Conservation (phyloP, 768 basidiomycete genomes). For the Pseudohyphozyma bogoriensis region DNA sequence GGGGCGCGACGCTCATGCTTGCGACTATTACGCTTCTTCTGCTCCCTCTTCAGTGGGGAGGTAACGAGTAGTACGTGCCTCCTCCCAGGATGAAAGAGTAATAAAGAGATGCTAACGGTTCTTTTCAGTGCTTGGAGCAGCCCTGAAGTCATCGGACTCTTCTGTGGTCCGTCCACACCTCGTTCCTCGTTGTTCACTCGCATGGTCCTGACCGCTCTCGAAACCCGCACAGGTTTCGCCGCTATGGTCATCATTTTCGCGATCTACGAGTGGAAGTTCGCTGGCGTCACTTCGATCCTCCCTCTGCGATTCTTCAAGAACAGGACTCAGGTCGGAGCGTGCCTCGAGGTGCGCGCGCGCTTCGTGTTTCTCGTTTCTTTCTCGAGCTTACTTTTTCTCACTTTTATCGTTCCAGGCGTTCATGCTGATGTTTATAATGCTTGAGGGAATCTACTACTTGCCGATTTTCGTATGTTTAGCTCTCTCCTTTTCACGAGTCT, state of each 20-base stretch:
- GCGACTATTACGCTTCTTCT: constrained; percentile 41
- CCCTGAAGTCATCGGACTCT: constrained; percentile 26
- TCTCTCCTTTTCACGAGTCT: not conserved
- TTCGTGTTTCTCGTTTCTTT: not conserved
- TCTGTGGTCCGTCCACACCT: no score
- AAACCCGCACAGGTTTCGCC: no score
- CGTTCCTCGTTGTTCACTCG: constrained; percentile 29
- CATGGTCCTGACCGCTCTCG: no score
- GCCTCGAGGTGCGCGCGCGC: not conserved
- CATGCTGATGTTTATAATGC: constrained; percentile 2
- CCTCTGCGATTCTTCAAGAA: constrained; percentile 36
- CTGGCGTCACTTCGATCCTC: constrained; percentile 40
- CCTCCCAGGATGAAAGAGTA: no score
- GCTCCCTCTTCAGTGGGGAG: constrained; percentile 47
- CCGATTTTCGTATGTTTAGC: no score
- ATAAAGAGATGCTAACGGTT: no score
- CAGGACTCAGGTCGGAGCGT: constrained; percentile 10
- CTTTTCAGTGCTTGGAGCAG: constrained; percentile 16
- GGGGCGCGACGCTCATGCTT: constrained; percentile 42
- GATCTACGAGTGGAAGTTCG: constrained; percentile 38
- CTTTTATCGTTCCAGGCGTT: not conserved
- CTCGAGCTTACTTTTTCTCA: not conserved
- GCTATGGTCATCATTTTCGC: constrained; percentile 37
- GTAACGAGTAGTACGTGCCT: constrained; percentile 36
- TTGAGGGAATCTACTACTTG: not conserved